Evolutionary conservation across 139 green algal species (phyloP), one percentile per base, ranked within the genome.

Genomic region (Haematococcus lacustris): DNA sequence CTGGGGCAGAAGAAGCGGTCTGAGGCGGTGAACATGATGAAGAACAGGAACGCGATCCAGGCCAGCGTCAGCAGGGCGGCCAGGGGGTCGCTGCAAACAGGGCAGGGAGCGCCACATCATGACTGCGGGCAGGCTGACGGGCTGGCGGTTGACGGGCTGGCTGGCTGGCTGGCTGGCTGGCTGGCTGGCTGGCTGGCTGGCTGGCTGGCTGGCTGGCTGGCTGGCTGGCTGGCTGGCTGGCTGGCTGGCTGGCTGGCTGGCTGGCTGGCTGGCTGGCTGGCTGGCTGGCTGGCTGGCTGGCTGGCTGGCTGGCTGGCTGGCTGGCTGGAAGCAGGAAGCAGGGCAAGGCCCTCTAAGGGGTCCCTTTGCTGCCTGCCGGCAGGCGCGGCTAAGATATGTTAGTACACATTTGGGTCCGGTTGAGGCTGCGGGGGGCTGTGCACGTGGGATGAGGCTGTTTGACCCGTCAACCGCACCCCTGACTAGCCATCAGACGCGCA

Each of bases 1-100:
- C 79, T 76, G 21, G 87, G 85, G 59, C 71, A 84, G 73, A 90
- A 88, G 68, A 87, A 90, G n/a, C 73, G 72, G 64, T 88, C 80
- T 6, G 83, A 81, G 5, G 77, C 73, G 13, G 80, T 73, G n/a
- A 83, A 64, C 76, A 89, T 73, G 0, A 83, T 33, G 1, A n/a
- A 47, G 38, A 89, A 85, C n/a, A 82, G 50, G 3, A 81, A 0
- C 2, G 71, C 39, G 0, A 85, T 73, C 76, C 74, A 82, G 7
- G 57, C 32, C 21, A 86, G 23, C 28, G 80, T 74, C 23, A 88
- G 38, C 2, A 76, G 0, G 34, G 71, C 47, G 0, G 75, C 66
- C 4, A 62, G 26, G 2, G 5, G n/a, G 40, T 60, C n/a, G 30
- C 66, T 60, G 66, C 41, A 57, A 32, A 5, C 17, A 9, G 5